Evolutionary conservation across 208 protist genomes (phyloP), one percentile per base, ranked within the genome.

Genomic region (Crithidia thermophila): DNA sequence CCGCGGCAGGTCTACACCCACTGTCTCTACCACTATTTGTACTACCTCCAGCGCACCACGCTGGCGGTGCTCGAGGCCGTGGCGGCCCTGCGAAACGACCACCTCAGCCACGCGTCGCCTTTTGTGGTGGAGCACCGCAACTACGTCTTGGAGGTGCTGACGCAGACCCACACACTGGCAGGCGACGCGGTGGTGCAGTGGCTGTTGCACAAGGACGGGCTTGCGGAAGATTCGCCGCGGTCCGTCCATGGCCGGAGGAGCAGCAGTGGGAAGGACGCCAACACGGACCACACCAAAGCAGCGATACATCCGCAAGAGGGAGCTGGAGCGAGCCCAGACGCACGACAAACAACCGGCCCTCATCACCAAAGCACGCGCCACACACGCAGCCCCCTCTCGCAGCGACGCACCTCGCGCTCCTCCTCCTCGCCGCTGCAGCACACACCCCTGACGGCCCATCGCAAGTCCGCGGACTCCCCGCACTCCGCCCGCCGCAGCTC

Each of bases 81-180:
- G 0, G 40, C 16, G 16, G 50, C 18, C 21, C 57, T 51, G 11
- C 83, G 82, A 51, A 45, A 65, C 27, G 18, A 56, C 18, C 43
- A 59, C 36, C 69, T 83, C 13, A 49, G 31, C 25, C 62, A 60
- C 34, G 36, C 46, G 16, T 59, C 68, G 14, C 82, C 82, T 9
- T 80, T 85, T 65, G 46, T 81, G 0, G 46, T 82, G n/a, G 68
- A 81, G 14, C 59, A 66, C 28, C 46, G 61, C 14, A 85, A 88
- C 58, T 88, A 81, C 40, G 47, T 82, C 13, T 67, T 88, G 14
- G 64, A 75, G 39, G 66, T 85, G 45, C 46, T 74, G 25, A 50
- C 65, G 59, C 71, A 84, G 42, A 76, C 77, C 46, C 52, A 65
- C 8, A 27, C 50, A 3, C 61, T 88, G 27, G 45, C 75, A 11